phyloP scores from a whole-genome alignment of 257 asterid genomes.

The Prunella vulgaris region DNA sequence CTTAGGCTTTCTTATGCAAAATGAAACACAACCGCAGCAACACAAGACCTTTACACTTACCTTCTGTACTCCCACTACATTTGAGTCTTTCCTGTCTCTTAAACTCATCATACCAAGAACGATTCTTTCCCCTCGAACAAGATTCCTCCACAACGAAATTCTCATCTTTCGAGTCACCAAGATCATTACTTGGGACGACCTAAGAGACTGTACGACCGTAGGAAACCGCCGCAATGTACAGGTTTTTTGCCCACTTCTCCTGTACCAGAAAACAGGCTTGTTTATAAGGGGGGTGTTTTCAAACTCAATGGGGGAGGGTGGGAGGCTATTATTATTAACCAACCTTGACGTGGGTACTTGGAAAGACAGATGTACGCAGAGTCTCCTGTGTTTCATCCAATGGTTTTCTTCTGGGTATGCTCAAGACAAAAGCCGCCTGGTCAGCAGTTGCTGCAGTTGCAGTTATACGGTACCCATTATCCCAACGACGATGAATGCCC shows the following conservation, averaged over 20 bases:
- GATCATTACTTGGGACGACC: slow-evolving; percentile 5
- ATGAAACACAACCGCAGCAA: slow-evolving; percentile 19
- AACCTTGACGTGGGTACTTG: slow-evolving; percentile 74
- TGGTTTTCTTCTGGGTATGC: slow-evolving; percentile 59
- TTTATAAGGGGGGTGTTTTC: background rate
- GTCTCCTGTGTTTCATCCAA: slow-evolving; percentile 85
- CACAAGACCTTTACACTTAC: slow-evolving; percentile 19
- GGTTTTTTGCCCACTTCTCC: slow-evolving; percentile 66
- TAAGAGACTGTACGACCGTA: slow-evolving; percentile 74
- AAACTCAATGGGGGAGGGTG: no score
- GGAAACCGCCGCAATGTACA: slow-evolving; percentile 55
- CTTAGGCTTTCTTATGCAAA: slow-evolving; percentile 14
- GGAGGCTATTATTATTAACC: background rate
- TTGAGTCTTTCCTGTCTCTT: slow-evolving; percentile 19
- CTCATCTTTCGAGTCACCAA: background rate
- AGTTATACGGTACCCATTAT: slow-evolving; percentile 69
- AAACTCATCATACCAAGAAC: background rate
- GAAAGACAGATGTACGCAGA: slow-evolving; percentile 80
- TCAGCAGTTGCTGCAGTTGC: slow-evolving; percentile 74
- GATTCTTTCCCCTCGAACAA: background rate
- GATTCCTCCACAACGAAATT: background rate
- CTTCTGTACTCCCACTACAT: slow-evolving; percentile 26
- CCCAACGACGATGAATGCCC: slow-evolving; percentile 86
- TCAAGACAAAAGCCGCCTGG: slow-evolving; percentile 68
- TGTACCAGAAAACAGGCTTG: slow-evolving; percentile 15